A percentile compares a stretch with the other conserved stretches of the same genome.
Evolutionary conservation across 2,329 filamentous ascomycete genomes (phyloP).

Genomic region (Cladosporium halotolerans): DNA sequence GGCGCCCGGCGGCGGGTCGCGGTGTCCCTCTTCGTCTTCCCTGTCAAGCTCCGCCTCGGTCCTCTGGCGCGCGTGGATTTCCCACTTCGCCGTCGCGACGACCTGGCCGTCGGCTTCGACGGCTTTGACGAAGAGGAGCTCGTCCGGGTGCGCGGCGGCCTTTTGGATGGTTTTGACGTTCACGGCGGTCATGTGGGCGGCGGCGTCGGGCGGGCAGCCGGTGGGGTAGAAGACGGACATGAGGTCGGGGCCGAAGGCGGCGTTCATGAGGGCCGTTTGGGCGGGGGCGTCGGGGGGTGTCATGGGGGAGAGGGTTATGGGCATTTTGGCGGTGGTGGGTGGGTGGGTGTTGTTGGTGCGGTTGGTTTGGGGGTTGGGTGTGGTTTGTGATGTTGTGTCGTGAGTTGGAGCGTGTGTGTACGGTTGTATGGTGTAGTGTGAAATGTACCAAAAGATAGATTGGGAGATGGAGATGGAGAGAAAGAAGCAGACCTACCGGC

Average conservation of each 20-base stretch:
- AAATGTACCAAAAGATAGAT: background rate
- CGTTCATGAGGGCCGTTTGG: slow-evolving; percentile 19
- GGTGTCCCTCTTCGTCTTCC: slow-evolving; percentile 18
- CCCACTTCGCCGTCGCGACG: slow-evolving; percentile 29
- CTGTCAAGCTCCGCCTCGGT: slow-evolving; percentile 22
- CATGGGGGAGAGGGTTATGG: slow-evolving; percentile 24
- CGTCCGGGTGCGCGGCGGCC: background rate
- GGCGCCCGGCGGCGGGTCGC: slow-evolving; percentile 14
- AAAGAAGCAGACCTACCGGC: background rate
- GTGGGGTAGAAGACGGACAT: slow-evolving; percentile 26
- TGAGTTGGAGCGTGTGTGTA: too few relatives aligned
- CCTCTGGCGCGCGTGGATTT: slow-evolving; percentile 22
- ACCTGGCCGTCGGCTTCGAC: slow-evolving; percentile 24
- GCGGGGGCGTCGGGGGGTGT: slow-evolving; percentile 20
- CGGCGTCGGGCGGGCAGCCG: slow-evolving; percentile 11
- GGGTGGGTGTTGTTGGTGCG: background rate
- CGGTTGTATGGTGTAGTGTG: background rate
- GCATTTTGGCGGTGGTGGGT: slow-evolving; percentile 18
- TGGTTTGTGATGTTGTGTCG: background rate
- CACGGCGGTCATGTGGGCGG: slow-evolving; percentile 9
- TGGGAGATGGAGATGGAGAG: background rate
- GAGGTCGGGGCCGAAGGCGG: slow-evolving; percentile 25
- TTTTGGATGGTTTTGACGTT: slow-evolving; percentile 13
- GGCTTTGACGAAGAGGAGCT: slow-evolving; percentile 20
- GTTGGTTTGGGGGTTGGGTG: background rate